These are phyloP conservation scores for Amauroascus verrucosus DNA, from an alignment of 2,329 filamentous ascomycete species.

Conservation along the genomic window DNA sequence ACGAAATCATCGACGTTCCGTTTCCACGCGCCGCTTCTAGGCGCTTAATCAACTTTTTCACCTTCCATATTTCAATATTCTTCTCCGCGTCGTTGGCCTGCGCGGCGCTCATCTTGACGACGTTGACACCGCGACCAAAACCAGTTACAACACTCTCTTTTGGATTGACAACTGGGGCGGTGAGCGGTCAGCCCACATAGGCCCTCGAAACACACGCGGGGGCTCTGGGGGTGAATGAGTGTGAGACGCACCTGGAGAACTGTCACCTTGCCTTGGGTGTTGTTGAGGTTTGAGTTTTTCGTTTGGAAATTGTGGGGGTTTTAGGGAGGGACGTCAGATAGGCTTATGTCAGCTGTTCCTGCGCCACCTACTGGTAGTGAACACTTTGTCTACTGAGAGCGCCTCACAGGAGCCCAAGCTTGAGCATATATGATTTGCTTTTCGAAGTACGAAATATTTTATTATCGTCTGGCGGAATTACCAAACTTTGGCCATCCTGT, in stretches of 20 bases:
- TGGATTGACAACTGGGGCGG: conserved; percentile 9
- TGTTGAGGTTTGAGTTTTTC: conserved; percentile 16
- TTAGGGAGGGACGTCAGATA: conserved; percentile 5
- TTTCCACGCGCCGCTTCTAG: conserved; percentile 95
- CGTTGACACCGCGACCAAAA: conserved; percentile 15
- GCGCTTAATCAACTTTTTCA: conserved; percentile 99
- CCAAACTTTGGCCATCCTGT: too few relatives aligned
- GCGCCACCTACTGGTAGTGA: too few relatives aligned
- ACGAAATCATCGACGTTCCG: conserved; percentile 98
- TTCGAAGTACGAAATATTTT: too few relatives aligned
- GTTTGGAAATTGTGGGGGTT: conserved; percentile 14
- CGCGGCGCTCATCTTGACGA: conserved; percentile 70
- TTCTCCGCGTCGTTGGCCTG: conserved; percentile 87
- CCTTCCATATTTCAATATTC: conserved; percentile 83
- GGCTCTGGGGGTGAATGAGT: background rate
- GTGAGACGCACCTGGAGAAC: conserved; percentile 8
- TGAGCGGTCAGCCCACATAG: conserved; percentile 12
- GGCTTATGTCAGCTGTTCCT: conserved; percentile 12
- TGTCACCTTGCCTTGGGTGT: conserved; percentile 12
- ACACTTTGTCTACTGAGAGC: too few relatives aligned
- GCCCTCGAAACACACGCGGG: background rate
- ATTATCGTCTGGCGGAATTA: too few relatives aligned
- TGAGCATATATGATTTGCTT: too few relatives aligned
- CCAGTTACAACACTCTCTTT: conserved; percentile 2
- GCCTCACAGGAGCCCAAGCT: too few relatives aligned